Evolutionary conservation across 2,329 filamentous ascomycete species (phyloP).

Genomic region (Aurifilum marmelostoma): DNA sequence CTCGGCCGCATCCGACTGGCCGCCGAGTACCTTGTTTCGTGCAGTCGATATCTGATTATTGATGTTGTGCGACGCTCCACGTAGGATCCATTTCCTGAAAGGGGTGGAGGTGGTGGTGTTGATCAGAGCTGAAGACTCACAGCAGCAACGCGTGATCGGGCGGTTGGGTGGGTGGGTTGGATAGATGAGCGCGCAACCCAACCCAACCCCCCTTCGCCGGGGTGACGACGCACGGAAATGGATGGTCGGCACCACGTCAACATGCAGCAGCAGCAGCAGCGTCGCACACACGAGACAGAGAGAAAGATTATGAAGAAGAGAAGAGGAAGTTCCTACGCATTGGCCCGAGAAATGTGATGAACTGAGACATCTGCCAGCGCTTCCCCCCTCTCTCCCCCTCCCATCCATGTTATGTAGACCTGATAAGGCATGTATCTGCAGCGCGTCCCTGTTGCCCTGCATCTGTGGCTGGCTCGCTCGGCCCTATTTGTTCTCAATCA

Average conservation of each 20-base stretch:
- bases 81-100: not conserved
- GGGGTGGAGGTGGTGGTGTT: not conserved
- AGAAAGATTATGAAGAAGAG: too few relatives aligned
- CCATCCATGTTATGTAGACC: not conserved
- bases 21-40: not conserved
- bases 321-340: not conserved
- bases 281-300: not conserved
- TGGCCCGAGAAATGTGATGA: not conserved
- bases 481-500: not conserved
- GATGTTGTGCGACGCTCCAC: conserved; percentile 12
- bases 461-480: conserved; percentile 10
- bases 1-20: not conserved
- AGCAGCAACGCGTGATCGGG: not conserved
- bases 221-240: not conserved
- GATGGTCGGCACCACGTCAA: not conserved
- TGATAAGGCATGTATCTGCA: not conserved
- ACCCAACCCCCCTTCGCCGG: not conserved
- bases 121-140: not conserved
- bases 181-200: not conserved
- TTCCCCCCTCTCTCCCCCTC: not conserved
- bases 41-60: not conserved
- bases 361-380: not conserved
- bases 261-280: not conserved
- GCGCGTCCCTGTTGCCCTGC: not conserved
- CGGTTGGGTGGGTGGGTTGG: not conserved